Evolutionary conservation across 164 flowering plant genomes (phyloP).

Genomic region (Protea cynaroides): DNA sequence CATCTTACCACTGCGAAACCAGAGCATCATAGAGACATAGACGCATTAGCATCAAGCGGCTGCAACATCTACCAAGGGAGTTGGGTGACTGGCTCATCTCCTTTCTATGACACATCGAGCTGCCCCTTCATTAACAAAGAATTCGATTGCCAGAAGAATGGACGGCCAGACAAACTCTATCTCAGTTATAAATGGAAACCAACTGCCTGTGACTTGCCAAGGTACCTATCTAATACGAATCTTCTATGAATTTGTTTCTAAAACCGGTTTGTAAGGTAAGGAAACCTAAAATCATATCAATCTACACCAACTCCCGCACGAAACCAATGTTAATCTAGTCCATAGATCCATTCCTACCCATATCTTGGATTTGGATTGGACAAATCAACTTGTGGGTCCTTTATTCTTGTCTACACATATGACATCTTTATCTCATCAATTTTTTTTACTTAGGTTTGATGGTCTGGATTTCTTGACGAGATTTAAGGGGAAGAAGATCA

Average conservation of each 20-base stretch:
- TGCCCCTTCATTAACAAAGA: constrained; percentile 3
- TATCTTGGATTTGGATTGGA: no score
- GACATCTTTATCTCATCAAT: no score
- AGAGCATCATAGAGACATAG: not conserved
- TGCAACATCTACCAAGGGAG: constrained; percentile 3
- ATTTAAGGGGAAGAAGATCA: not conserved
- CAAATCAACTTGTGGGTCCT: not conserved
- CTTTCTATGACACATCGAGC: not conserved
- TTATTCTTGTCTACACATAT: no score
- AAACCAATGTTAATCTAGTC: no score
- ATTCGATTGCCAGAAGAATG: not conserved
- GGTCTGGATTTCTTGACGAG: not conserved
- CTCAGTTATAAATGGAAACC: constrained; percentile 6
- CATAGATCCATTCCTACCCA: not conserved
- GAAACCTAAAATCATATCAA: no score
- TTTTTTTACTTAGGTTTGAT: not conserved
- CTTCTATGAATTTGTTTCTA: no score
- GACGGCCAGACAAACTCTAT: constrained; percentile 4
- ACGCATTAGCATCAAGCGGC: not conserved
- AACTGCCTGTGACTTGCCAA: not conserved
- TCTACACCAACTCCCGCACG: no score
- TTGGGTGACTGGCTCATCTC: not conserved
- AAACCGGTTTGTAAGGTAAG: no score
- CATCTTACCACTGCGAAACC: not conserved
- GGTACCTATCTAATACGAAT: no score